Percentiles rank a stretch among this genome's conserved stretches.
phyloP scores from a whole-genome alignment of 2,329 filamentous ascomycete species.

The Periconia sp. region DNA sequence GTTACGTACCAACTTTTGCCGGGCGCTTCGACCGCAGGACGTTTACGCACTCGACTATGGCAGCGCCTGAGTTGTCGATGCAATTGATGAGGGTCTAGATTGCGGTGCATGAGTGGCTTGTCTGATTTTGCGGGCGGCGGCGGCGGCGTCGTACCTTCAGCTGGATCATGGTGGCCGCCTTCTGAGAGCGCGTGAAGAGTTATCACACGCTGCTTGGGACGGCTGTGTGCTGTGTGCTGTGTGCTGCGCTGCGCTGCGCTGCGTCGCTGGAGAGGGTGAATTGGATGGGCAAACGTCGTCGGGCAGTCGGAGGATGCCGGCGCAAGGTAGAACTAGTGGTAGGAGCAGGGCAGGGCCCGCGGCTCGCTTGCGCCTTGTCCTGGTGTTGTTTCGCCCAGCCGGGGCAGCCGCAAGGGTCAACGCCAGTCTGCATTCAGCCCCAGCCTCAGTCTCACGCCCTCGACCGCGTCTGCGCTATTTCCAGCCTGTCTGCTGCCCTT shows the following conservation, averaged over 20 bases:
- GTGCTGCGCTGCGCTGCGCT: neutral
- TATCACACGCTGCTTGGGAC: neutral
- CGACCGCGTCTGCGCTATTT: constrained; percentile 9
- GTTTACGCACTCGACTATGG: constrained; percentile 94
- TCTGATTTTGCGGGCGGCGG: constrained; percentile 4
- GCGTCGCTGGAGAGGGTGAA: constrained; percentile 8
- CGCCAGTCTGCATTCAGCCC: constrained; percentile 13
- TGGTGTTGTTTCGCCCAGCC: constrained; percentile 5
- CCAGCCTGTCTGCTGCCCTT: constrained; percentile 14
- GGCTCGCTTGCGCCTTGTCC: constrained; percentile 8
- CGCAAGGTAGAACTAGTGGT: too few relatives aligned
- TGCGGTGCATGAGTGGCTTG: constrained; percentile 60
- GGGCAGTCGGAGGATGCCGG: constrained; percentile 3
- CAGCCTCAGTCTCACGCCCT: constrained; percentile 14
- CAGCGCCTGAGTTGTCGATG: constrained; percentile 99
- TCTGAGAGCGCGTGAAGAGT: neutral
- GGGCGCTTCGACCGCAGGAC: constrained; percentile 88
- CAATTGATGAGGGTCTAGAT: constrained; percentile 90
- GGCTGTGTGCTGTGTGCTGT: constrained; percentile 10
- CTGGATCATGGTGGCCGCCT: constrained; percentile 42
- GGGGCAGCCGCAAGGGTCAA: constrained; percentile 11
- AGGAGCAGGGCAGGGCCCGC: too few relatives aligned
- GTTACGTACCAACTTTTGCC: constrained; percentile 79
- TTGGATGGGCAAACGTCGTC: constrained; percentile 16
- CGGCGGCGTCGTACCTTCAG: constrained; percentile 39